A percentile compares a stretch with the other conserved stretches of the same genome.
Evolutionary conservation across 352 stramenopile genomes (phyloP).

Genomic region (Pythium brassicae): DNA sequence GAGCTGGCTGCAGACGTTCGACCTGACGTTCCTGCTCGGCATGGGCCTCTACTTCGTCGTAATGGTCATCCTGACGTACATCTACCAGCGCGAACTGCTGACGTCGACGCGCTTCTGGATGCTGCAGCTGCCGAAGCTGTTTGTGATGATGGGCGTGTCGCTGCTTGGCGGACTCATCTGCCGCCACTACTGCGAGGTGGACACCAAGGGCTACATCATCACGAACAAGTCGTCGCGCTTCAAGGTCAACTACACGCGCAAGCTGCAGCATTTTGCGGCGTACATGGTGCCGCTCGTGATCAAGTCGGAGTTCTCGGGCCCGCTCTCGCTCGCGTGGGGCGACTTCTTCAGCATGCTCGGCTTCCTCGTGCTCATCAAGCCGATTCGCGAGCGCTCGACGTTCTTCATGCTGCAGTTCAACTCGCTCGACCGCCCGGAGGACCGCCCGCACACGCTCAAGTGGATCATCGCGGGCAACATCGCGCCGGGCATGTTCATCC

Average conservation of each 20-base stretch:
- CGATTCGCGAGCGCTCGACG: conserved; percentile 65
- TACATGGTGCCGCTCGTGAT: conserved; percentile 82
- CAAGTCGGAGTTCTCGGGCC: conserved; percentile 53
- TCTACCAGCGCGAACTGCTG: conserved; percentile 44
- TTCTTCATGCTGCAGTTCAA: conserved; percentile 91
- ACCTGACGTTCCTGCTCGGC: conserved; percentile 53
- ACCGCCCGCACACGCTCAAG: conserved; percentile 81
- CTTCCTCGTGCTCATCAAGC: conserved; percentile 84
- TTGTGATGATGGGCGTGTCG: conserved; percentile 54
- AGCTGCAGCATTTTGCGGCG: conserved; percentile 79
- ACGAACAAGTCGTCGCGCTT: conserved; percentile 80
- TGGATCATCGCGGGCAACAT: conserved; percentile 82
- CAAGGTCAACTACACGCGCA: conserved; percentile 88
- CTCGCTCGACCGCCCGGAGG: conserved; percentile 78
- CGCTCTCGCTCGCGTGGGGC: conserved; percentile 70
- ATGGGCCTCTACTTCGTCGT: conserved; percentile 40
- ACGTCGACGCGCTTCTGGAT: conserved; percentile 35
- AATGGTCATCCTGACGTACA: conserved; percentile 38
- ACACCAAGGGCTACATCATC: conserved; percentile 82
- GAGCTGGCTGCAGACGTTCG: conserved; percentile 50
- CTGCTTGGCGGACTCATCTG: conserved; percentile 69
- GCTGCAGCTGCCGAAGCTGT: conserved; percentile 49
- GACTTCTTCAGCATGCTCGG: conserved; percentile 80
- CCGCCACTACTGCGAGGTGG: conserved; percentile 73
- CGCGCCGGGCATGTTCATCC: conserved; percentile 55